These are phyloP conservation scores for Auricularia cornea DNA, from an alignment of 768 basidiomycete species.

Conservation along the genomic window DNA sequence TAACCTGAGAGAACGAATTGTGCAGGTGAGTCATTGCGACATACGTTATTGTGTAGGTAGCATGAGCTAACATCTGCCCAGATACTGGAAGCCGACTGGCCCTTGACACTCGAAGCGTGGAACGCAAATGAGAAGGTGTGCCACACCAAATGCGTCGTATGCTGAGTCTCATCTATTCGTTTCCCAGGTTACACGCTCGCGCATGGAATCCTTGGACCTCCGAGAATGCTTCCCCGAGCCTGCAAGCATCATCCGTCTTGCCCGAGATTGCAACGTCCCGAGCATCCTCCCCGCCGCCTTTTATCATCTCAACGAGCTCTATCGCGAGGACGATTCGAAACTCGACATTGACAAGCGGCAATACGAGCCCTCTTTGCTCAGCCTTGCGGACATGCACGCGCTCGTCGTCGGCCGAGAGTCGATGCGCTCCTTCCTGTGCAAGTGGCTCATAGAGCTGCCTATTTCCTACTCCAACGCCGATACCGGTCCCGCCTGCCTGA, in stretches of 20 bases:
- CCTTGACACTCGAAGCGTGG: constrained; percentile 2
- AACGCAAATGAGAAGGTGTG: neutral
- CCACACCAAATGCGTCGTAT: neutral
- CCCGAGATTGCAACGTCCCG: neutral
- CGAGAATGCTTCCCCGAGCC: neutral
- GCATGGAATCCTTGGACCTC: neutral
- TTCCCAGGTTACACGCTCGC: neutral
- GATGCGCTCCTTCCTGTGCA: neutral
- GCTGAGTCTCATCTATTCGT: neutral
- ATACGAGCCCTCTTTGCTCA: neutral
- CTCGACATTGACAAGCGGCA: neutral
- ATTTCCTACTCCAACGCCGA: neutral
- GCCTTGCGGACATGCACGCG: neutral
- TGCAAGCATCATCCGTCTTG: neutral
- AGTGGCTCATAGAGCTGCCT: neutral
- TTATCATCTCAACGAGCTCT: constrained; percentile 2
- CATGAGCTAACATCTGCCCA: too few relatives aligned
- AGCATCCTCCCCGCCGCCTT: constrained; percentile 7
- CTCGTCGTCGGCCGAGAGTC: neutral
- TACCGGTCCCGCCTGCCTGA: neutral
- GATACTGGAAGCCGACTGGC: constrained; percentile 9
- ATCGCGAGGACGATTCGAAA: neutral
- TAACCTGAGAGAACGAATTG: constrained; percentile 6
- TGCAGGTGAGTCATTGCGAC: neutral
- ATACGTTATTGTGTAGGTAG: too few relatives aligned